A percentile compares a stretch with the other conserved stretches of the same genome.
phyloP scores from a whole-genome alignment of 73 alveolate species.

The Tetrahymena borealis region DNA sequence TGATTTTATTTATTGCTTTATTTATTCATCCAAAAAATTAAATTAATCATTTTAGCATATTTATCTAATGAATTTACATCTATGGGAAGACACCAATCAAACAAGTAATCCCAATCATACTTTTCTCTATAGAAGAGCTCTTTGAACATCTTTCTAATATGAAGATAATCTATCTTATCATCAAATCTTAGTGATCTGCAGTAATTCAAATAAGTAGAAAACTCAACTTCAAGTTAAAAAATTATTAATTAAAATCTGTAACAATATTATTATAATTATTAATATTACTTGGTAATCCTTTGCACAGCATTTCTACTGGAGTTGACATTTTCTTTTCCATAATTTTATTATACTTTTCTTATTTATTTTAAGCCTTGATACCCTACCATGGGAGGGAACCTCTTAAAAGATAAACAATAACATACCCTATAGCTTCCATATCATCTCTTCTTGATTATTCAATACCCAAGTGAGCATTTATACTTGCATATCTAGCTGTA shows the following conservation, averaged over 20 bases:
- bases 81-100: constrained; percentile 49
- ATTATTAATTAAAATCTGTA: not conserved
- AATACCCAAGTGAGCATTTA: constrained; percentile 63
- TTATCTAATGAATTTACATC: not conserved
- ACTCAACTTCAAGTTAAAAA: constrained; percentile 34
- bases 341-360: constrained; percentile 47
- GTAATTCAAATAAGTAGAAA: constrained; percentile 46
- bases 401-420: constrained; percentile 47
- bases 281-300: constrained; percentile 54
- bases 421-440: constrained; percentile 64
- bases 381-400: constrained; percentile 77
- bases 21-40: not conserved
- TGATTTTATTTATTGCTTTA: not conserved
- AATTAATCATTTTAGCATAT: not conserved
- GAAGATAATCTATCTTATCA: constrained; percentile 63
- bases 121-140: constrained; percentile 39
- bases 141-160: constrained; percentile 37
- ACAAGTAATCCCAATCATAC: constrained; percentile 46
- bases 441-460: constrained; percentile 72
- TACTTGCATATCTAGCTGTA: constrained; percentile 62
- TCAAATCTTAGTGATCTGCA: constrained; percentile 54
- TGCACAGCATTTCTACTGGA: constrained; percentile 53
- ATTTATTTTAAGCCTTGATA: constrained; percentile 38
- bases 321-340: constrained; percentile 51
- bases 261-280: not conserved